Evolutionary conservation across 371 early-diverging fungal genomes (phyloP).

Genomic region (Nosema muscidifuracis): DNA sequence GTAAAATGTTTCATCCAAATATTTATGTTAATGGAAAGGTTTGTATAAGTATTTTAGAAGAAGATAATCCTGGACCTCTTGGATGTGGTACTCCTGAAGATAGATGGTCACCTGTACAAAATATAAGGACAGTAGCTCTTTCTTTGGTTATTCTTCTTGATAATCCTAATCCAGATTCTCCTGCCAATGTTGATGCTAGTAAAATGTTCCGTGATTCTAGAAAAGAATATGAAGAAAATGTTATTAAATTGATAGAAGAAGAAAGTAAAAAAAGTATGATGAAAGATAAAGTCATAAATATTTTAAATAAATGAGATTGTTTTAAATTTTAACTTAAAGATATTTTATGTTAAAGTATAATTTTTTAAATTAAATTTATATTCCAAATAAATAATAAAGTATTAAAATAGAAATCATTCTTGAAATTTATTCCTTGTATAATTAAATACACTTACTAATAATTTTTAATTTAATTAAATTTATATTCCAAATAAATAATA

Average conservation of each 20-base stretch:
- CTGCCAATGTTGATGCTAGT: conserved; percentile 91
- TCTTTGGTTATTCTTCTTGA: conserved; percentile 80
- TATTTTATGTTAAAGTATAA: too few species aligned
- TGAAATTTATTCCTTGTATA: too few species aligned
- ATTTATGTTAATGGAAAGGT: conserved; percentile 85
- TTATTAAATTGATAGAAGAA: conserved; percentile 27
- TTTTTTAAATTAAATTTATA: too few species aligned
- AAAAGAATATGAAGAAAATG: conserved; percentile 57
- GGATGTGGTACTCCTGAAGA: conserved; percentile 66
- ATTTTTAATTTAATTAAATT: too few species aligned
- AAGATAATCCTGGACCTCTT: conserved; percentile 63
- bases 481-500: too few species aligned
- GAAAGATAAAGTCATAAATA: neutral
- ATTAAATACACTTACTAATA: too few species aligned
- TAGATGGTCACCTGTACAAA: conserved; percentile 77
- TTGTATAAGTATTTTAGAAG: conserved; percentile 94
- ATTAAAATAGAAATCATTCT: too few species aligned
- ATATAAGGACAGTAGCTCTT: conserved; percentile 86
- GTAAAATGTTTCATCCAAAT: conserved; percentile 73
- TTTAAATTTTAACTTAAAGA: too few species aligned
- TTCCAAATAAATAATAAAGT: too few species aligned
- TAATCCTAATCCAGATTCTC: conserved; percentile 94
- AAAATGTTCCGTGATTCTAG: conserved; percentile 46
- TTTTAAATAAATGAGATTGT: neutral
- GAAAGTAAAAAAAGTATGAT: conserved; percentile 31